Evolutionary conservation across 2,329 filamentous ascomycete species (phyloP).

Genomic region (Alternaria angustiovoidea): DNA sequence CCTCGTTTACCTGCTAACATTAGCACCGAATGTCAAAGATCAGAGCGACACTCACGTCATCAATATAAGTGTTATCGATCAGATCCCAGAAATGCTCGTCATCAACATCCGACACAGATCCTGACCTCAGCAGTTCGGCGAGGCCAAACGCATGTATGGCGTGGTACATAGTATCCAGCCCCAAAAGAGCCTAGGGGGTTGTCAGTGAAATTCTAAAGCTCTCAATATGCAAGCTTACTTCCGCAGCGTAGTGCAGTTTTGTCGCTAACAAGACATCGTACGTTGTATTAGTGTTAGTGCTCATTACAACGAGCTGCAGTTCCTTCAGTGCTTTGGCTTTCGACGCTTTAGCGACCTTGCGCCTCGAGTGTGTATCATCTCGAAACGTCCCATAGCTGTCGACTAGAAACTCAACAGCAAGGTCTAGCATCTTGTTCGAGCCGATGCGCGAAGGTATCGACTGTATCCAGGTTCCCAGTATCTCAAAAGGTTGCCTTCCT

Average conservation of each 20-base stretch:
- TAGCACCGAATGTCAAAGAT: constrained; percentile 1
- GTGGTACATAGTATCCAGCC: constrained; percentile 37
- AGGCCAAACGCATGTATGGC: constrained; percentile 40
- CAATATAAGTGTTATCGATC: constrained; percentile 44
- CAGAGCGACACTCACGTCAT: constrained; percentile 36
- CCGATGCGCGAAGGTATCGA: constrained; percentile 42
- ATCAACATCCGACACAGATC: constrained; percentile 30
- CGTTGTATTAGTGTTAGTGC: constrained; percentile 17
- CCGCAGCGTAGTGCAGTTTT: constrained; percentile 42
- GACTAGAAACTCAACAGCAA: constrained; percentile 38
- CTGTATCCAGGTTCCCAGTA: constrained; percentile 39
- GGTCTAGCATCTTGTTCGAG: constrained; percentile 34
- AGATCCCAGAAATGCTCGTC: constrained; percentile 42
- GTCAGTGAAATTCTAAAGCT: constrained; percentile 11
- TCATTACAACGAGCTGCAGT: constrained; percentile 31
- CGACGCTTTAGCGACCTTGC: constrained; percentile 23
- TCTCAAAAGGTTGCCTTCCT: constrained; percentile 30
- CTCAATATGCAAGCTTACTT: constrained; percentile 19
- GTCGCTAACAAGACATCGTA: constrained; percentile 41
- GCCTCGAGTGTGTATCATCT: constrained; percentile 32
- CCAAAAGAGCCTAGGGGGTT: constrained; percentile 29
- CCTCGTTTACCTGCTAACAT: constrained; percentile 38
- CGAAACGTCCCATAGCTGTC: constrained; percentile 33
- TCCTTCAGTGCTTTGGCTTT: constrained; percentile 38
- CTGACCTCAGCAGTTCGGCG: constrained; percentile 37